Percentiles rank a stretch among this genome's conserved stretches.
These are phyloP conservation scores for Mallotus japonicus DNA, from an alignment of 441 rosid genomes.

Conservation along the genomic window DNA sequence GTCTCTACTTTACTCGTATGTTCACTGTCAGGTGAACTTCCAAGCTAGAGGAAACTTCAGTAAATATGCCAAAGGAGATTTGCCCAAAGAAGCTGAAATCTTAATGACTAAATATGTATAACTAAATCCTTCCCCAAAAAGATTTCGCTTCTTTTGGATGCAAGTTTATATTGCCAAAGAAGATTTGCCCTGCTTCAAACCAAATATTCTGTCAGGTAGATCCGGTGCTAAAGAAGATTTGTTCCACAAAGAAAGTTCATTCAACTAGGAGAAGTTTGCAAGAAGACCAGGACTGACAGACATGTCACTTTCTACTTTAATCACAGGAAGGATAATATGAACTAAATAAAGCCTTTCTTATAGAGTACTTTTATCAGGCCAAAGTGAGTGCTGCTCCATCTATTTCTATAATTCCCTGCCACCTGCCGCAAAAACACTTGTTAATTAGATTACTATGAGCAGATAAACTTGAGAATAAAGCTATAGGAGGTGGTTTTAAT, in stretches of 20 bases:
- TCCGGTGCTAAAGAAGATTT: constrained; percentile 22
- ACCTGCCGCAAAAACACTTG: constrained; percentile 40
- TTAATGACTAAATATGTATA: constrained; percentile 16
- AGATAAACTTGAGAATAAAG: neutral
- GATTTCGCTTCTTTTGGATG: constrained; percentile 19
- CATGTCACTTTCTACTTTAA: constrained; percentile 24
- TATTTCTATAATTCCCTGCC: constrained; percentile 30
- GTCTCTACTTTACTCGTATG: constrained; percentile 17
- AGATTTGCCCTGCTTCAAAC: constrained; percentile 40
- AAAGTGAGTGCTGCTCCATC: constrained; percentile 30
- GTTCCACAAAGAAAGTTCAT: constrained; percentile 17
- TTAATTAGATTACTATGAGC: neutral
- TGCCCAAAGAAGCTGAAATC: constrained; percentile 44
- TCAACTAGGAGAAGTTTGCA: constrained; percentile 17
- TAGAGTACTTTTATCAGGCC: constrained; percentile 17
- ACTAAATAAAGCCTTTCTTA: constrained; percentile 9
- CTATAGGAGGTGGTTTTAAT: neutral
- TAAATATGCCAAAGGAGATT: constrained; percentile 61
- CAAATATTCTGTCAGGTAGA: constrained; percentile 19
- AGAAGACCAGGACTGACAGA: constrained; percentile 28
- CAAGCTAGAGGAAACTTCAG: constrained; percentile 26
- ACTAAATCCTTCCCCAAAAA: neutral
- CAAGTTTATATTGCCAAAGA: constrained; percentile 39
- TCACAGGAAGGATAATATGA: constrained; percentile 11
- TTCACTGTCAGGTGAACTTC: constrained; percentile 29